Evolutionary conservation across 1,284 basidiomycete genomes (phyloP).

Genomic region (Naganishia sp.): DNA sequence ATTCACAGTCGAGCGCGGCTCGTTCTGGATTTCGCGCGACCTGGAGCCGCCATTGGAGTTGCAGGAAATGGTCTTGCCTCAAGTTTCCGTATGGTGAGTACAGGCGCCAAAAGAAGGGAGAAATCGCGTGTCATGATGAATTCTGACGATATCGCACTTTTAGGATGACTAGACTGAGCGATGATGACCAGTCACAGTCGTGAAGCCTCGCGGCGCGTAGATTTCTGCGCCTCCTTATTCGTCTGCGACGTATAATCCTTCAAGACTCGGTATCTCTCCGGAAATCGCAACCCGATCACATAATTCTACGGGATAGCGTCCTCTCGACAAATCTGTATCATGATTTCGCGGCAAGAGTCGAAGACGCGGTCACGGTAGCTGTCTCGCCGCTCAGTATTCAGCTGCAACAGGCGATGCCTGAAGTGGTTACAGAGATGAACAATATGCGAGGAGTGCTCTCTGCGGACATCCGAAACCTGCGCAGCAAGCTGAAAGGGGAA

Average conservation of each 20-base stretch:
- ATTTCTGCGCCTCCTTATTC: not conserved
- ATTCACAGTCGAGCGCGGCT: not conserved
- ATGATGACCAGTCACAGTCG: not conserved
- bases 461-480: not conserved
- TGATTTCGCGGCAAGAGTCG: no score
- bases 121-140: not conserved
- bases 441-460: not conserved
- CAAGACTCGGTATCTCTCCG: slow-evolving; percentile 13
- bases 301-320: slow-evolving; percentile 1
- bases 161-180: not conserved
- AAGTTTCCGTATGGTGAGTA: not conserved
- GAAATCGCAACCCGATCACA: not conserved
- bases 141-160: not conserved
- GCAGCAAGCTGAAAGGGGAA: not conserved
- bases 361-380: no score
- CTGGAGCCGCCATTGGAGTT: slow-evolving; percentile 12
- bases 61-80: slow-evolving; percentile 7
- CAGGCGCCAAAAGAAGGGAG: not conserved
- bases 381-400: no score
- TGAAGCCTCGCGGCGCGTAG: not conserved
- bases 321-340: no score
- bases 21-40: slow-evolving; percentile 8
- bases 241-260: slow-evolving; percentile 10
- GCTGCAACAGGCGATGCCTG: not conserved
- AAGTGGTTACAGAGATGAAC: not conserved